A percentile compares a stretch with the other conserved stretches of the same genome.
phyloP scores from a whole-genome alignment of 768 basidiomycete genomes.

The Tephrocybe sp. region DNA sequence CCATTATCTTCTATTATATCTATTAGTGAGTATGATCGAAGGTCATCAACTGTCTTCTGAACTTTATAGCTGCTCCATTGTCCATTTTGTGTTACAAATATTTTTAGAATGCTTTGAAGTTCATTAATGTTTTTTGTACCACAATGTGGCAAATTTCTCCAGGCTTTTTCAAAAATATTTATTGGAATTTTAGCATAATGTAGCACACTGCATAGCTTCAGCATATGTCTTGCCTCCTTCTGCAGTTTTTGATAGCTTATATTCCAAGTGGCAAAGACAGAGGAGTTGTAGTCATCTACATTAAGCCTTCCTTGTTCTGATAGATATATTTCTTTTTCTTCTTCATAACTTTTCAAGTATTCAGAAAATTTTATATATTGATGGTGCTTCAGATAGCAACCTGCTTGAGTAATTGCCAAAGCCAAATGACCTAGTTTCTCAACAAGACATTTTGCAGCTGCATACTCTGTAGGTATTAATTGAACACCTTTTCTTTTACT shows the following conservation, averaged over 20 bases:
- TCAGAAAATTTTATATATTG: background rate
- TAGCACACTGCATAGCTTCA: background rate
- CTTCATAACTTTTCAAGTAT: background rate
- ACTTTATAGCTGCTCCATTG: background rate
- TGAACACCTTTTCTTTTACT: too few relatives aligned
- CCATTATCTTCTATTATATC: background rate
- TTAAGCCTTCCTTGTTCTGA: background rate
- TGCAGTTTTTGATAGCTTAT: background rate
- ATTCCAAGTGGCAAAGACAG: background rate
- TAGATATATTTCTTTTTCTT: background rate
- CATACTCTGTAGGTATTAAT: too few relatives aligned
- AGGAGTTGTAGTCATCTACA: background rate
- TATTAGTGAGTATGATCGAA: background rate
- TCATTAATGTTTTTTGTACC: background rate
- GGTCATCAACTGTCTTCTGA: background rate
- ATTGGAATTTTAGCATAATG: background rate
- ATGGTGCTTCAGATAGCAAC: background rate
- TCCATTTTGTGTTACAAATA: background rate
- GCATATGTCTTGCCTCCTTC: background rate
- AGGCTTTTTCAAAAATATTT: background rate
- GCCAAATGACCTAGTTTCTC: background rate
- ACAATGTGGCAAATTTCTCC: background rate
- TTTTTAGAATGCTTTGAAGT: background rate
- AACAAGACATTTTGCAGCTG: too few relatives aligned
- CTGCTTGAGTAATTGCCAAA: conserved; percentile 1